Percentiles rank a stretch among this genome's conserved stretches.
Conservation (phyloP, 345 rosid genomes). For the Citrus reticulata region DNA sequence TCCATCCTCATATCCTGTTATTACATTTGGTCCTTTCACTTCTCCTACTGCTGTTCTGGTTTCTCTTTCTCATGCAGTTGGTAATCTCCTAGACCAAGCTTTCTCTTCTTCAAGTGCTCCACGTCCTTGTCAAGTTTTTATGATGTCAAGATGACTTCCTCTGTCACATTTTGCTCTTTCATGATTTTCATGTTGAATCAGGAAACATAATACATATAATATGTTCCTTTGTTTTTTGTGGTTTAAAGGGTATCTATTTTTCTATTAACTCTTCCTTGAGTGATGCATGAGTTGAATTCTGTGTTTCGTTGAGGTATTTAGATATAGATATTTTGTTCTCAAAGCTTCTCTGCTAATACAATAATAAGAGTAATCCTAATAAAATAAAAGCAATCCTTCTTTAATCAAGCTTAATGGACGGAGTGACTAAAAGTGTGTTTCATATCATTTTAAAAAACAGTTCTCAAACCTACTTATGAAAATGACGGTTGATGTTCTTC, state of each 20-base stretch:
- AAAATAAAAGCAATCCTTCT: not conserved
- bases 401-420: not conserved
- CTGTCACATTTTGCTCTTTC: not conserved
- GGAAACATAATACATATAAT: not conserved
- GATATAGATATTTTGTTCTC: rapidly evolving
- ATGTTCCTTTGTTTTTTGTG: not conserved
- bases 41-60: conserved; percentile 69
- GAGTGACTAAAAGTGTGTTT: not conserved
- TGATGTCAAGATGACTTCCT: not conserved
- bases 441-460: not conserved
- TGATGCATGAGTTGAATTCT: not conserved
- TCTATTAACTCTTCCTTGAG: not conserved
- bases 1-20: conserved; percentile 62
- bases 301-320: not conserved
- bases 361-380: not conserved
- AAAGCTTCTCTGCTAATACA: not conserved
- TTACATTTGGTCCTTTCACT: conserved; percentile 82
- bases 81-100: conserved; percentile 37
- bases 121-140: not conserved
- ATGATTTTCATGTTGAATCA: not conserved
- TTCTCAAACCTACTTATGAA: not conserved
- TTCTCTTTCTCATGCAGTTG: conserved; percentile 73
- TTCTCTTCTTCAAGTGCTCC: not conserved
- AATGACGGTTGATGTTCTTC: not conserved
- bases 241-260: not conserved